phyloP scores from a whole-genome alignment of 1,139 yeast species.

The Lodderomyces jiufengensis region DNA sequence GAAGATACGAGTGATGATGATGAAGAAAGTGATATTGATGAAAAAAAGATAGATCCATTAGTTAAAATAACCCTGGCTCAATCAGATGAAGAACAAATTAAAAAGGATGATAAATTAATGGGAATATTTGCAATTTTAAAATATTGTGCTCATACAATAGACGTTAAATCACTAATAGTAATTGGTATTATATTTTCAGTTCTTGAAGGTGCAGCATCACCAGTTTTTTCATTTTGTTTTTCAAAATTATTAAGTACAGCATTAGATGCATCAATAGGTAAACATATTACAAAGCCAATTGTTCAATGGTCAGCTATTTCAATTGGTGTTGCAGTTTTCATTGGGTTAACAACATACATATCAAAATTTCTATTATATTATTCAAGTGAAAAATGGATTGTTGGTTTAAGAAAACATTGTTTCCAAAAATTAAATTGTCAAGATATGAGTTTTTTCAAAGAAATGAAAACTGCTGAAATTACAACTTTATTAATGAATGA shows the following conservation, averaged over 20 bases:
- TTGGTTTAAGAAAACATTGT: conserved; percentile 46
- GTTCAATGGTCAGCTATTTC: conserved; percentile 68
- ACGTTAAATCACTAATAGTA: conserved; percentile 32
- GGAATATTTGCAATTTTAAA: conserved; percentile 33
- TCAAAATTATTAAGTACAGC: conserved; percentile 63
- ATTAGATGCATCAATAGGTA: conserved; percentile 39
- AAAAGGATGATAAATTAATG: conserved; percentile 16
- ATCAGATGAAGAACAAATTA: neutral
- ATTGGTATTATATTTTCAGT: conserved; percentile 55
- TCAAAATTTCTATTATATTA: conserved; percentile 50
- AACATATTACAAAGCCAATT: conserved; percentile 24
- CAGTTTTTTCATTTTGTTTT: conserved; percentile 75
- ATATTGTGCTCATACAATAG: conserved; percentile 31
- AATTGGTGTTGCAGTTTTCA: conserved; percentile 54
- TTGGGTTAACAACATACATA: conserved; percentile 55
- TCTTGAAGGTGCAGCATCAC: conserved; percentile 61
- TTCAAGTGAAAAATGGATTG: conserved; percentile 69
- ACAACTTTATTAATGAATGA: conserved; percentile 75
- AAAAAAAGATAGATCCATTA: neutral
- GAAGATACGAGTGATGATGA: neutral
- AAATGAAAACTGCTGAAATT: conserved; percentile 49
- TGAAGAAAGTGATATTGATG: neutral
- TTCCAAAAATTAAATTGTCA: conserved; percentile 51
- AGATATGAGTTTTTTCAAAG: conserved; percentile 53
- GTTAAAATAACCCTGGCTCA: conserved; percentile 14